Conservation (phyloP, 139 green algal genomes). For the Auxenochlorella pyrenoidosa region DNA sequence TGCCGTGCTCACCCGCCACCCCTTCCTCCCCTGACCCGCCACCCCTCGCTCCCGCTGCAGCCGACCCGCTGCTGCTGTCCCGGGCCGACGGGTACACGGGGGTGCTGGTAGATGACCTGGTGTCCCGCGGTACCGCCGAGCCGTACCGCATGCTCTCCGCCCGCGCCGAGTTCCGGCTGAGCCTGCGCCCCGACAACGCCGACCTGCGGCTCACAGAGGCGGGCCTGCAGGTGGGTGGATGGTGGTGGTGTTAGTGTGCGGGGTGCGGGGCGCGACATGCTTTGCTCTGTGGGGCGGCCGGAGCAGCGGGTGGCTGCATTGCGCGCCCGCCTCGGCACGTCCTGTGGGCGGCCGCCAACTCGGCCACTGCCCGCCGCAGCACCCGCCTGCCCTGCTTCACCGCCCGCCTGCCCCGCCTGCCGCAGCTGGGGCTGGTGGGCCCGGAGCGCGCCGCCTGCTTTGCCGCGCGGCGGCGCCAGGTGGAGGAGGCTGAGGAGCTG, state of each 20-base stretch:
- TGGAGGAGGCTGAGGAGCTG: conserved; percentile 17
- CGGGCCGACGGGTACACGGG: conserved; percentile 60
- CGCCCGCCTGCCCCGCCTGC: background rate
- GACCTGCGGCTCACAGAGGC: conserved; percentile 58
- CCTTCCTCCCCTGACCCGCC: no score
- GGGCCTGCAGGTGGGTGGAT: conserved; percentile 45
- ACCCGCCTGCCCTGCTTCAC: no score
- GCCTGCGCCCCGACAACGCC: conserved; percentile 66
- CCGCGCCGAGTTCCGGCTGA: conserved; percentile 65
- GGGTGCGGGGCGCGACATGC: no score
- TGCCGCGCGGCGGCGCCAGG: background rate
- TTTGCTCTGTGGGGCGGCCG: no score
- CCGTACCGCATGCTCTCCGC: conserved; percentile 71
- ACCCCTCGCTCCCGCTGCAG: conserved; percentile 8
- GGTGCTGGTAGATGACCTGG: conserved; percentile 67
- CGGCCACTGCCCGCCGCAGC: no score
- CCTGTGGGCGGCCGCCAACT: no score
- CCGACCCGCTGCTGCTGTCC: conserved; percentile 49
- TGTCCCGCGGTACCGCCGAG: conserved; percentile 56
- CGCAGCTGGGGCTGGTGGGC: conserved; percentile 51
- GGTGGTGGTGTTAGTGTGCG: background rate
- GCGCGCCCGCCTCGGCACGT: no score
- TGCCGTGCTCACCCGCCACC: background rate
- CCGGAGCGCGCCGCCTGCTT: background rate
- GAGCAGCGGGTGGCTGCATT: no score